phyloP scores from a whole-genome alignment of 306 rosid species.

The Vigna radiata region DNA sequence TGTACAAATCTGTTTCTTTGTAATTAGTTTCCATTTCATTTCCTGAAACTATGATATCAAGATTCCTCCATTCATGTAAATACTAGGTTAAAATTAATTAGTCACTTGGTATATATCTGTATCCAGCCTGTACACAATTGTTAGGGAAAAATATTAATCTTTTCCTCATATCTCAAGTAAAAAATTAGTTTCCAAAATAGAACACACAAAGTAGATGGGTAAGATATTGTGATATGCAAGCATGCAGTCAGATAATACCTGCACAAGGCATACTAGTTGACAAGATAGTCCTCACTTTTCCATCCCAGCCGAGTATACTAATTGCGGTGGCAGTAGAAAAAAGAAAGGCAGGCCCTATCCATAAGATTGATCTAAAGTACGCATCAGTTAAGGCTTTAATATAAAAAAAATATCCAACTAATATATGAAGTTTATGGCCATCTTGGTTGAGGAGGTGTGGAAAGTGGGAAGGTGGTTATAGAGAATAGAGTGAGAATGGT shows the following conservation, averaged over 20 bases:
- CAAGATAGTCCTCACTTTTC: conserved; percentile 90
- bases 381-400: conserved; percentile 60
- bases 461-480: no score
- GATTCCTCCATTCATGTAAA: not conserved
- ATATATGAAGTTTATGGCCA: conserved; percentile 28
- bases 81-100: not conserved
- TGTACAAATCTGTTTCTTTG: not conserved
- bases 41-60: not conserved
- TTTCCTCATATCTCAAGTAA: not conserved
- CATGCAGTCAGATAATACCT: conserved; percentile 58
- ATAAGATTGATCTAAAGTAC: conserved; percentile 92
- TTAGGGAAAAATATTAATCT: not conserved
- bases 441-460: conserved; percentile 34
- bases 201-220: conserved; percentile 33
- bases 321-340: conserved; percentile 92
- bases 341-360: conserved; percentile 98
- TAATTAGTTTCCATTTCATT: not conserved
- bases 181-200: conserved; percentile 12
- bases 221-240: conserved; percentile 39
- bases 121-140: not conserved
- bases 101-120: not conserved
- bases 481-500: no score
- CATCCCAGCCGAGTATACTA: conserved; percentile 98
- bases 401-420: conserved; percentile 33
- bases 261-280: conserved; percentile 82